These are phyloP conservation scores for Stevia rebaudiana DNA, from an alignment of 140 eudicot species.

Conservation along the genomic window DNA sequence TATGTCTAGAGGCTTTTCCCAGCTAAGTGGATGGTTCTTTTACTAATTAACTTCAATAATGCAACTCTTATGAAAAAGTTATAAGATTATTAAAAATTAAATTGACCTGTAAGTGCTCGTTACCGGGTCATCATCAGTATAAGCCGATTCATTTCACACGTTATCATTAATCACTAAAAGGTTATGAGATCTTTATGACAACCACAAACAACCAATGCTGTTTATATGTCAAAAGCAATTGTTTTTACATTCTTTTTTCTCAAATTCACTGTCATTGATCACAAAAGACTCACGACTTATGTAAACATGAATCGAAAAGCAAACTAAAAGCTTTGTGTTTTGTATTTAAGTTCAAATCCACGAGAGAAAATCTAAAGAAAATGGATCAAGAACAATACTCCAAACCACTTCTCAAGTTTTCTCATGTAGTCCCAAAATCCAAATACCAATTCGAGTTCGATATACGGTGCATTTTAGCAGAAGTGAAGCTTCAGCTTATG, in stretches of 20 bases:
- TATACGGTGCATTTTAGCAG: slow-evolving; percentile 5
- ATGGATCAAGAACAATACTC: slow-evolving; percentile 31
- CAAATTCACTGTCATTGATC: not conserved
- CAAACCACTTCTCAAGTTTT: slow-evolving; percentile 29
- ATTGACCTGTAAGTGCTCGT: not conserved
- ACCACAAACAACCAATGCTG: not conserved
- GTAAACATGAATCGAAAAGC: not conserved
- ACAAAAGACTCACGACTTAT: not conserved
- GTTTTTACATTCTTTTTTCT: not conserved
- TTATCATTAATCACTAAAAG: not conserved
- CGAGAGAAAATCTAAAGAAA: slow-evolving; percentile 2
- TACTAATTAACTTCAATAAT: slow-evolving; percentile 23
- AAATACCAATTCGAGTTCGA: slow-evolving; percentile 1
- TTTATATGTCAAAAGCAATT: not conserved
- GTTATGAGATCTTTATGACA: slow-evolving; percentile 15
- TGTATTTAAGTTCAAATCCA: not conserved
- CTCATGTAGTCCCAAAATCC: slow-evolving; percentile 17
- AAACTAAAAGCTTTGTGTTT: not conserved
- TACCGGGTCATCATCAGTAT: slow-evolving; percentile 12
- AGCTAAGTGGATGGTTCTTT: slow-evolving; percentile 9
- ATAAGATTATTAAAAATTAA: not conserved
- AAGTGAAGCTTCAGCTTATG: slow-evolving; percentile 33
- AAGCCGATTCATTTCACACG: slow-evolving; percentile 10
- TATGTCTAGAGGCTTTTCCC: not conserved
- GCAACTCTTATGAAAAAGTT: not conserved